These are phyloP conservation scores for Coemansia sp. DNA, from an alignment of 192 early-diverging fungal genomes.

Conservation along the genomic window DNA sequence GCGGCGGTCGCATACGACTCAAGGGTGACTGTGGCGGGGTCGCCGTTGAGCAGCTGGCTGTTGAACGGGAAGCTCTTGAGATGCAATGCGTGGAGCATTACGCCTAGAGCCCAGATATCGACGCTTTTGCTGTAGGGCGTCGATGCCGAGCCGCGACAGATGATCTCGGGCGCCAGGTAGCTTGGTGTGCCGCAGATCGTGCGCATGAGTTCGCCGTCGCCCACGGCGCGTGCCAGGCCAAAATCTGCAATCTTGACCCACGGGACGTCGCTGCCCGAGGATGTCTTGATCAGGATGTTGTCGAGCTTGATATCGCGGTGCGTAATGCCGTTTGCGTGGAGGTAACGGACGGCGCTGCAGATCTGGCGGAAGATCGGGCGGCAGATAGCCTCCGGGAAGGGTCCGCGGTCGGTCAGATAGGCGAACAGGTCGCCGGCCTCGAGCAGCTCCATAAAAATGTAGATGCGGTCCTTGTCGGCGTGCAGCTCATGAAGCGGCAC, in stretches of 20 bases:
- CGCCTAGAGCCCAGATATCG: slow-evolving; percentile 55
- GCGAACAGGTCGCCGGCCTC: slow-evolving; percentile 53
- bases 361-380: slow-evolving; percentile 53
- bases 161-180: slow-evolving; percentile 59
- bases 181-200: slow-evolving; percentile 61
- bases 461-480: slow-evolving; percentile 46
- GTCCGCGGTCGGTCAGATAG: slow-evolving; percentile 36
- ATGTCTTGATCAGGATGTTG: slow-evolving; percentile 57
- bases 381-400: slow-evolving; percentile 36
- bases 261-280: slow-evolving; percentile 7
- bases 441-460: slow-evolving; percentile 55
- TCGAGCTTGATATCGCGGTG: slow-evolving; percentile 96
- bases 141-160: slow-evolving; percentile 37
- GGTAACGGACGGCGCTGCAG: slow-evolving; percentile 60
- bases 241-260: slow-evolving; percentile 65
- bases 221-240: slow-evolving; percentile 59
- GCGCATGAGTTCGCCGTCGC: slow-evolving; percentile 48
- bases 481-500: slow-evolving; percentile 48
- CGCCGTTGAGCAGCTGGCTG: slow-evolving; percentile 20
- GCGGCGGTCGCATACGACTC: slow-evolving; percentile 29
- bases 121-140: slow-evolving; percentile 46
- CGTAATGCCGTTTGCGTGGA: slow-evolving; percentile 80
- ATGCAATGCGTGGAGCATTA: slow-evolving; percentile 50
- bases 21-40: slow-evolving; percentile 14
- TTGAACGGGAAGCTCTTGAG: slow-evolving; percentile 47